Percentiles rank a stretch among this genome's conserved stretches.
Conservation (phyloP, 177 flowering plant species). For the Vitis hybrid region DNA sequence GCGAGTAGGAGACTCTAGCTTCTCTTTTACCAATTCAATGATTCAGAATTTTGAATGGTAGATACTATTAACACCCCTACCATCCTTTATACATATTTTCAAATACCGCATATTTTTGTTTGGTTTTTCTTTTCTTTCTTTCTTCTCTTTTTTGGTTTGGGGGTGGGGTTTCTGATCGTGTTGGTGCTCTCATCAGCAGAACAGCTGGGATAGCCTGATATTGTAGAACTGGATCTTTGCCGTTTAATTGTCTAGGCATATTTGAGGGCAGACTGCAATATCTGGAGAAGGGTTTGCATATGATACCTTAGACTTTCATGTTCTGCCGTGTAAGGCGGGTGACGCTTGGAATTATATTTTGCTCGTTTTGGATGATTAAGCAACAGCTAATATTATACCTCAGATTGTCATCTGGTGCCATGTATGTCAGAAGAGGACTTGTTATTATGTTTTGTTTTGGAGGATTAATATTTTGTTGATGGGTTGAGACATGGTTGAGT, state of each 20-base stretch:
- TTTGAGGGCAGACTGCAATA: no score
- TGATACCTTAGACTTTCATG: neutral
- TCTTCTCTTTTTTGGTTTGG: neutral
- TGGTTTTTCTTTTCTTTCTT: neutral
- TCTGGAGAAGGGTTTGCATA: neutral
- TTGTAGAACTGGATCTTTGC: no score
- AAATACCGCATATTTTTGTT: neutral
- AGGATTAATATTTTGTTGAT: no score
- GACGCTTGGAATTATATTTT: neutral
- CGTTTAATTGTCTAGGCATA: no score
- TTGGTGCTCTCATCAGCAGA: no score
- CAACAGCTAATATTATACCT: no score
- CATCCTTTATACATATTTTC: neutral
- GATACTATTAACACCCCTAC: slow-evolving; percentile 6
- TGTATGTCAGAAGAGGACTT: no score
- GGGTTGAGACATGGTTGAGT: no score
- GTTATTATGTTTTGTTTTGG: no score
- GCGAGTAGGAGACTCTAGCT: slow-evolving; percentile 15
- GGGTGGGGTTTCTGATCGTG: neutral
- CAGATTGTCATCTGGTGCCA: no score
- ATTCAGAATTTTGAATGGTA: slow-evolving; percentile 6
- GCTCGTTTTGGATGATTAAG: neutral
- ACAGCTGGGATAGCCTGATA: no score
- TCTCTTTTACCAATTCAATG: neutral
- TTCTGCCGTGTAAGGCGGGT: no score